Conservation (phyloP, 225 moss, liverwort and hornwort species). For the Antitrichia curtipendula region DNA sequence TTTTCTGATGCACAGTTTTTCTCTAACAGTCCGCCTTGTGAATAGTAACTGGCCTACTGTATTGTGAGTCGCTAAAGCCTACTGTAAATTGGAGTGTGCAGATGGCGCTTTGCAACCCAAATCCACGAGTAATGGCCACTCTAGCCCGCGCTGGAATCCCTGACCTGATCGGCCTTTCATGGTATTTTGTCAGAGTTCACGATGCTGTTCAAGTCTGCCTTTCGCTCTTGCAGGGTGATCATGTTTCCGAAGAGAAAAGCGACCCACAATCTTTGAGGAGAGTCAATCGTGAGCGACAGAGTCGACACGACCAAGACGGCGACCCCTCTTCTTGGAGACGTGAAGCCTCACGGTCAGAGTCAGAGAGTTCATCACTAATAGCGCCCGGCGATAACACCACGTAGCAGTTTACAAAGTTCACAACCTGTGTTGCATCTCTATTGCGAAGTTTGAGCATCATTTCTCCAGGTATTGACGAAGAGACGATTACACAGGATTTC, state of each 20-base stretch:
- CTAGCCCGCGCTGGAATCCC: conserved; percentile 71
- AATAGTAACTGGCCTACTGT: not conserved
- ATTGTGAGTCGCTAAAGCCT: not conserved
- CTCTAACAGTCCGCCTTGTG: not conserved
- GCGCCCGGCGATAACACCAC: not conserved
- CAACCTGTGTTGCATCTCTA: not conserved
- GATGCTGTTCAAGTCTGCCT: conserved; percentile 92
- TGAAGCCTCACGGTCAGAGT: conserved; percentile 5
- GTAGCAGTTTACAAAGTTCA: not conserved
- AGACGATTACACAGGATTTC: not conserved
- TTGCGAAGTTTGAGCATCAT: not conserved
- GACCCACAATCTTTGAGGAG: not conserved
- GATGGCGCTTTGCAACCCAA: conserved; percentile 90
- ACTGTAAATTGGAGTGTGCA: conserved; percentile 15
- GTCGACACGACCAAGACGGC: conserved; percentile 8
- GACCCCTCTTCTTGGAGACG: conserved; percentile 5
- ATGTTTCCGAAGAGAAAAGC: not conserved
- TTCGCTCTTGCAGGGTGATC: conserved; percentile 26
- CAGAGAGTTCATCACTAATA: conserved; percentile 11
- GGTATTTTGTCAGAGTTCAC: conserved; percentile 95
- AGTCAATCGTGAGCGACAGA: conserved; percentile 9
- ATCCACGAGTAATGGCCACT: conserved; percentile 61
- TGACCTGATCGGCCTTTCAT: conserved; percentile 62
- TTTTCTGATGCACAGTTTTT: not conserved
- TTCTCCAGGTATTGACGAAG: not conserved